Evolutionary conservation across 2,329 filamentous ascomycete species (phyloP), one percentile per base, ranked within the genome.

Genomic region (Neurospora sp.): DNA sequence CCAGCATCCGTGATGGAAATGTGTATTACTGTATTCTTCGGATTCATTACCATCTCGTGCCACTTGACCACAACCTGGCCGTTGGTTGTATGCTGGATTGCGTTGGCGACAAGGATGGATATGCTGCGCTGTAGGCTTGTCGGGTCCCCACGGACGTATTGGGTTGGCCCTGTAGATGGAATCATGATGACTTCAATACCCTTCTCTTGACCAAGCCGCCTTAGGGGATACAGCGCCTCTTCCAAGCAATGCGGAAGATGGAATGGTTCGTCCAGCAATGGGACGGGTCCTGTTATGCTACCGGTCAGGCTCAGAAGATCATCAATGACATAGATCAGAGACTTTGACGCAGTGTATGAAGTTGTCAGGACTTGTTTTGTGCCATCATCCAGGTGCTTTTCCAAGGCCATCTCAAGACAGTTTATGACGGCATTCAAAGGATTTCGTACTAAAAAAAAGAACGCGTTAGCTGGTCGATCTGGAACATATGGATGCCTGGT

Each of bases 401-500:
- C 93, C 1, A 97, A 81, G 0, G 93, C 93, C 73, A 97, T 97
- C 75, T 97, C 93, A 0, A 97, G 85, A 74, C 96, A 97, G 75
- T 97, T 97, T 79, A 97, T 96, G 75, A 97, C 96, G 8, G 93
- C 93, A 75, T 97, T 97, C 2, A 97, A 81, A 0, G 93, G 93
- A 0, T 93, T 97, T 67, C 93, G 89, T 11, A 97, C 92, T 82
- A 19, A 6, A 40, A 8, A 39, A 39, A 66, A 3, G 2, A 12
- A 40, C 6, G 8, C 11, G 67, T 69, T 12, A 69, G 83, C 84
- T 83, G 1, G 83, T 86, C 74, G 84, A 84, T 0, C 83, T 83
- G 36, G 6, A 23, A 12, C 15, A 33, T 15, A 40, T 19, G 23
- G 4, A 36, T 39, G 3, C 12, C 15, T 62, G 23, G 12, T 40